phyloP scores from a whole-genome alignment of 108 stramenopile genomes.

The Asterionellopsis glacialis region DNA sequence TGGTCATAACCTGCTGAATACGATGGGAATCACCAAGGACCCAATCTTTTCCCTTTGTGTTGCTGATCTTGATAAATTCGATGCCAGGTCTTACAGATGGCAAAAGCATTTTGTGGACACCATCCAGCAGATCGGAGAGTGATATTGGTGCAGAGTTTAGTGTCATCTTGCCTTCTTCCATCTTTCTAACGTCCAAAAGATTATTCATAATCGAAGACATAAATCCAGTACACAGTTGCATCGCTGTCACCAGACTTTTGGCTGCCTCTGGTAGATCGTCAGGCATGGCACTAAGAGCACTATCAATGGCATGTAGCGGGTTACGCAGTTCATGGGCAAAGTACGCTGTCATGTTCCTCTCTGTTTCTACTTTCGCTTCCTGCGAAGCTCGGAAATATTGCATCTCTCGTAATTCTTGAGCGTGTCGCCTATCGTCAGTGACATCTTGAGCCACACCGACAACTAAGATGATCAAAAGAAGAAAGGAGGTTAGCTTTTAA shows the following conservation, averaged over 20 bases:
- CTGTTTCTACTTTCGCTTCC: conserved; percentile 70
- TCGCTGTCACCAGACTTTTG: conserved; percentile 33
- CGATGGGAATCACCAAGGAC: conserved; percentile 59
- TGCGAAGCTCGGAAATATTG: conserved; percentile 51
- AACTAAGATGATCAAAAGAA: conserved; percentile 14
- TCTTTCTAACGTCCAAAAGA: conserved; percentile 60
- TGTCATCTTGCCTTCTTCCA: conserved; percentile 72
- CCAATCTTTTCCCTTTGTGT: conserved; percentile 30
- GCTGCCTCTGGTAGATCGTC: conserved; percentile 40
- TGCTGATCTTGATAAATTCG: conserved; percentile 16
- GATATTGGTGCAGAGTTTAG: conserved; percentile 29
- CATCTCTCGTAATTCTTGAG: conserved; percentile 51
- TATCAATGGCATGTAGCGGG: conserved; percentile 62
- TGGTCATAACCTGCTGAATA: conserved; percentile 63
- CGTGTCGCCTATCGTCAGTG: conserved; percentile 52
- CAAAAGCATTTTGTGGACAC: conserved; percentile 50
- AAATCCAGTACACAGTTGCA: conserved; percentile 60
- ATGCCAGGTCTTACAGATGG: conserved; percentile 47
- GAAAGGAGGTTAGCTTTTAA: background rate
- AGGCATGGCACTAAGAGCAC: conserved; percentile 56
- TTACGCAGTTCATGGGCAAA: conserved; percentile 72
- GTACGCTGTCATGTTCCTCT: conserved; percentile 73
- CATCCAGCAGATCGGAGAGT: conserved; percentile 18
- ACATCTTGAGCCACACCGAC: conserved; percentile 67
- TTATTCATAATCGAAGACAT: conserved; percentile 79